These are phyloP conservation scores for Pichia sp. DNA, from an alignment of 1,139 yeast genomes.

Conservation along the genomic window DNA sequence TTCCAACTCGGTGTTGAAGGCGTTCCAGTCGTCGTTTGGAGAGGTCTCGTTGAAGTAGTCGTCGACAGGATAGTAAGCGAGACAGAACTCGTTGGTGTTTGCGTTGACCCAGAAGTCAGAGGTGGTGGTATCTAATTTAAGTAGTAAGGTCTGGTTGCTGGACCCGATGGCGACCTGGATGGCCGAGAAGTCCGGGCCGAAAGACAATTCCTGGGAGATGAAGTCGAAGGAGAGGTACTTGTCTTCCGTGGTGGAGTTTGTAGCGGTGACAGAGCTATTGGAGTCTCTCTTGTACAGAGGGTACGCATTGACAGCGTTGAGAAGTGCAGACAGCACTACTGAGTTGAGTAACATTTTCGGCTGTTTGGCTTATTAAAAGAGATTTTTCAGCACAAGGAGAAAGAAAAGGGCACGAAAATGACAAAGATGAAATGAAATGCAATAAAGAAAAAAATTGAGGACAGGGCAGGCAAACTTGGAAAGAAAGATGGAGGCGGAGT, in stretches of 20 bases:
- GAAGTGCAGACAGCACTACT: background rate
- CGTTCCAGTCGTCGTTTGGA: conserved; percentile 6
- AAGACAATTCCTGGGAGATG: background rate
- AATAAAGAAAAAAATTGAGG: no score
- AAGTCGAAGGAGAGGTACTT: conserved; percentile 1
- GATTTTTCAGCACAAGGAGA: background rate
- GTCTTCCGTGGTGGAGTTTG: background rate
- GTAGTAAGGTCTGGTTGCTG: conserved; percentile 13
- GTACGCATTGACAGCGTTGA: background rate
- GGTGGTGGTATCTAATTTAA: conserved; percentile 16
- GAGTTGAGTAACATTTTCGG: conserved; percentile 4
- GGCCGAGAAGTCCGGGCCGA: conserved; percentile 11
- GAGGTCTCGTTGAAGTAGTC: background rate
- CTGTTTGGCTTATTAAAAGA: background rate
- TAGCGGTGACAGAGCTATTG: background rate
- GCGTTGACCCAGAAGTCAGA: conserved; percentile 19
- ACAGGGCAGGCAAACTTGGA: background rate
- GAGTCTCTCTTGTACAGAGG: conserved; percentile 2
- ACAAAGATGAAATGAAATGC: background rate
- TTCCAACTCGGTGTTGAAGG: conserved; percentile 1
- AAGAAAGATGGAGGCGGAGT: background rate
- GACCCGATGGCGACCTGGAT: conserved; percentile 17
- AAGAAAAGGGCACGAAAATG: background rate
- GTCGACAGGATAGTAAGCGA: conserved; percentile 14
- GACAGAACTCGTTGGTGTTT: conserved; percentile 15